A percentile compares a stretch with the other conserved stretches of the same genome.
Evolutionary conservation across 2,329 filamentous ascomycete genomes (phyloP).

Genomic region (Emericellopsis cladophorae): DNA sequence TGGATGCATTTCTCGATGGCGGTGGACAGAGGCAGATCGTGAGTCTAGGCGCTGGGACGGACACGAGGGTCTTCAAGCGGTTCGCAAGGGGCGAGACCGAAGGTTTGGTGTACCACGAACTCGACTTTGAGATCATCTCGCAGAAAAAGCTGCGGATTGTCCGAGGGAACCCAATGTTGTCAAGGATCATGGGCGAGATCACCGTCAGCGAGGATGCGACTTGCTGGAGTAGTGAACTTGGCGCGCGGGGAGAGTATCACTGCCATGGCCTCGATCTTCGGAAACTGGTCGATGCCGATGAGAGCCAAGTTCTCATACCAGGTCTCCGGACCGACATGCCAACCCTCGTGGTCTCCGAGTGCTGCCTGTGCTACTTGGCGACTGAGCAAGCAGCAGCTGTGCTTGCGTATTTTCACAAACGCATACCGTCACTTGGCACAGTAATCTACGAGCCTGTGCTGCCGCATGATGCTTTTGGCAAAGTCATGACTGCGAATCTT

Average conservation of each 20-base stretch:
- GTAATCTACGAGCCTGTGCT: constrained; percentile 83
- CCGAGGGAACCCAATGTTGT: constrained; percentile 30
- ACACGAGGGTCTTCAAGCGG: constrained; percentile 76
- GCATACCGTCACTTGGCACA: constrained; percentile 37
- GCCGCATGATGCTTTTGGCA: constrained; percentile 75
- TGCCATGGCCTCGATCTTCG: constrained; percentile 62
- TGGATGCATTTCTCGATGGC: constrained; percentile 53
- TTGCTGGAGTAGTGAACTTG: constrained; percentile 29
- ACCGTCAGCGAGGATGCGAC: constrained; percentile 12
- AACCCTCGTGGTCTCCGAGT: constrained; percentile 84
- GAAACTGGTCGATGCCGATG: constrained; percentile 23
- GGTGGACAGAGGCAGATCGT: constrained; percentile 57
- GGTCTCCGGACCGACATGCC: constrained; percentile 48
- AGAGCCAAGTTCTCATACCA: constrained; percentile 7
- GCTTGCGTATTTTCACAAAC: constrained; percentile 49
- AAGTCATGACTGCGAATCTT: constrained; percentile 85
- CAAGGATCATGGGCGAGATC: constrained; percentile 22
- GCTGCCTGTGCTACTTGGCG: constrained; percentile 83
- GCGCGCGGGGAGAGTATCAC: constrained; percentile 29
- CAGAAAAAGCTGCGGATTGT: constrained; percentile 47
- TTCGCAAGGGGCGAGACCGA: constrained; percentile 28
- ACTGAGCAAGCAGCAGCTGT: constrained; percentile 50
- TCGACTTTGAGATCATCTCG: constrained; percentile 76
- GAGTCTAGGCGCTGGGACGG: constrained; percentile 85
- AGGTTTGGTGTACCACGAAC: constrained; percentile 69